Percentiles rank a stretch among this genome's conserved stretches.
Evolutionary conservation across 2,329 filamentous ascomycete genomes (phyloP).

Genomic region (Diaporthe sp.): DNA sequence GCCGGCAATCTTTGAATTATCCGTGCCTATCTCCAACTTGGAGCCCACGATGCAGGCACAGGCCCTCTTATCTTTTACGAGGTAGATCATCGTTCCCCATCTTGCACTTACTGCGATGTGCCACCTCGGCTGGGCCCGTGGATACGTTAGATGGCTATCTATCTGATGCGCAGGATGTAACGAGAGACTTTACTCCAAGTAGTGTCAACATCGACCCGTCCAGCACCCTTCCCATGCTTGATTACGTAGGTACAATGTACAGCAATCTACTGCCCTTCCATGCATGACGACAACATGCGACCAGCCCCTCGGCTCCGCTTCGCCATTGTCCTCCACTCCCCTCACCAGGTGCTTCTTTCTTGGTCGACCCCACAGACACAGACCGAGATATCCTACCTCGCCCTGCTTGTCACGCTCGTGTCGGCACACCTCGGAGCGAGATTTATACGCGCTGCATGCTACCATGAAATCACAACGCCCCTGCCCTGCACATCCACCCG

Average conservation of each 20-base stretch:
- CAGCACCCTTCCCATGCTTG: neutral
- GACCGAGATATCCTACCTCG: neutral
- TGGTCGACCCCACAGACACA: constrained; percentile 17
- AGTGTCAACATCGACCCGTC: neutral
- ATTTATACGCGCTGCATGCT: neutral
- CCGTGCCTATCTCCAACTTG: constrained; percentile 4
- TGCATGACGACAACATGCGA: constrained; percentile 17
- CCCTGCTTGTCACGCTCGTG: neutral
- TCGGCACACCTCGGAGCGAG: constrained; percentile 32
- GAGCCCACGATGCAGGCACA: neutral
- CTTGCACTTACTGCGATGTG: neutral
- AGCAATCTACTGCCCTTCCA: too few species aligned
- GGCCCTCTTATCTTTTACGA: neutral
- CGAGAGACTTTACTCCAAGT: neutral
- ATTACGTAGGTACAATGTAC: neutral
- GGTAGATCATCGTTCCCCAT: neutral
- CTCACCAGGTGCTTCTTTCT: neutral
- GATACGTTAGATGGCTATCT: neutral
- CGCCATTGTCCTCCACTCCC: neutral
- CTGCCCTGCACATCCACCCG: neutral
- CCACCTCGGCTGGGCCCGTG: constrained; percentile 21
- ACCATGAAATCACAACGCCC: constrained; percentile 10
- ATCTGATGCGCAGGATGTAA: neutral
- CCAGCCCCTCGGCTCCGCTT: neutral
- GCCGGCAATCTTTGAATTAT: neutral